A percentile compares a stretch with the other conserved stretches of the same genome.
phyloP scores from a whole-genome alignment of 345 rosid genomes.

The Moricandia arvensis region DNA sequence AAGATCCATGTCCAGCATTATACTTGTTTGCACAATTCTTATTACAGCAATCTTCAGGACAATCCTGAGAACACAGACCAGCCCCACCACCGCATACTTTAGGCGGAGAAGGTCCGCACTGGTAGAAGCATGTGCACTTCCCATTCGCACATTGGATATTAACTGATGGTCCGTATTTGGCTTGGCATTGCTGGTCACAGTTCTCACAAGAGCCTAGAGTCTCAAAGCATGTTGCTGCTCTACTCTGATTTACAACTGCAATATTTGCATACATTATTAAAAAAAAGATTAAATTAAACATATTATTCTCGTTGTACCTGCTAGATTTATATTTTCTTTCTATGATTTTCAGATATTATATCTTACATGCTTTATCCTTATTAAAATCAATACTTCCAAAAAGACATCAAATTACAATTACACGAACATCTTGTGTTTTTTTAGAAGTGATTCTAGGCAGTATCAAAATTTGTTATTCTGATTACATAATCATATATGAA shows the following conservation, averaged over 20 bases:
- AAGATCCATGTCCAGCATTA: conserved; percentile 20
- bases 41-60: neutral
- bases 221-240: neutral
- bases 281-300: neutral
- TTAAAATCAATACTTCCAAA: neutral
- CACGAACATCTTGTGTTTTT: neutral
- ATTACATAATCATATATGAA: neutral
- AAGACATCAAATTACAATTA: neutral
- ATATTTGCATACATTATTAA: neutral
- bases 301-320: neutral
- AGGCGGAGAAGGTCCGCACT: neutral
- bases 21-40: neutral
- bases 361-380: neutral
- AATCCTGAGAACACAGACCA: conserved; percentile 15
- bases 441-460: neutral
- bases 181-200: conserved; percentile 5
- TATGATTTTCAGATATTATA: neutral
- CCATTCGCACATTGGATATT: neutral
- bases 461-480: neutral
- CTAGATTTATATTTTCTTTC: neutral
- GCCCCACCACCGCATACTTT: conserved; percentile 9
- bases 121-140: conserved; percentile 4
- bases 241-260: neutral
- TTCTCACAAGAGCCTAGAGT: conserved; percentile 1
- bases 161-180: neutral